These are phyloP conservation scores for Fomitopsis pinicola DNA, from an alignment of 1,284 basidiomycete species.

Conservation along the genomic window DNA sequence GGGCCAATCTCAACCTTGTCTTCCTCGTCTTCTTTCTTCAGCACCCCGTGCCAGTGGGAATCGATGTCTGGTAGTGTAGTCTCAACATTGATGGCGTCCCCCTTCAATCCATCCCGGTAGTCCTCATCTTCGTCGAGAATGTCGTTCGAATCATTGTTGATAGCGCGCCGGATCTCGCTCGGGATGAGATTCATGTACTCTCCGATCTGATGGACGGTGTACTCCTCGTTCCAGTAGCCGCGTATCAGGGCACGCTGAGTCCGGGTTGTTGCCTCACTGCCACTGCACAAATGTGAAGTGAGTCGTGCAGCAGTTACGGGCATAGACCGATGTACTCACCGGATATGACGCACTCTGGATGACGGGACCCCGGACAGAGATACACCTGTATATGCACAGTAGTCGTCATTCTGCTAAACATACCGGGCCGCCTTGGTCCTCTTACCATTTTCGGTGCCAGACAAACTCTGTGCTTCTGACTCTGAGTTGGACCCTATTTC, in stretches of 20 bases:
- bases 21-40: neutral
- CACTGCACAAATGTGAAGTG: neutral
- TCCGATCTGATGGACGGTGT: neutral
- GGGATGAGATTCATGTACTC: neutral
- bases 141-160: conserved; percentile 3
- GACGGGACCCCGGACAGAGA: too few relatives aligned
- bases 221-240: conserved; percentile 1
- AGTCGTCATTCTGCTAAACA: too few relatives aligned
- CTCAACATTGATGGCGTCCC: conserved; percentile 5
- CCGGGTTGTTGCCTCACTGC: neutral
- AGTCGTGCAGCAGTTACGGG: too few relatives aligned
- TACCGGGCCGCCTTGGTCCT: too few relatives aligned
- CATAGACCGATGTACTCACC: too few relatives aligned
- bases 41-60: too few relatives aligned
- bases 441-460: too few relatives aligned
- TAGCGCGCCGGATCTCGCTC: neutral
- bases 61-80: neutral
- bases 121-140: conserved; percentile 3
- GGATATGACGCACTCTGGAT: too few relatives aligned
- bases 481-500: too few relatives aligned
- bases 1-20: neutral
- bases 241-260: conserved; percentile 7
- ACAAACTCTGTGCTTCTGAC: too few relatives aligned
- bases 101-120: conserved; percentile 4
- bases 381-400: too few relatives aligned